Conservation (phyloP, 805 yeast genomes). For the Kodamaea neixiangensis region DNA sequence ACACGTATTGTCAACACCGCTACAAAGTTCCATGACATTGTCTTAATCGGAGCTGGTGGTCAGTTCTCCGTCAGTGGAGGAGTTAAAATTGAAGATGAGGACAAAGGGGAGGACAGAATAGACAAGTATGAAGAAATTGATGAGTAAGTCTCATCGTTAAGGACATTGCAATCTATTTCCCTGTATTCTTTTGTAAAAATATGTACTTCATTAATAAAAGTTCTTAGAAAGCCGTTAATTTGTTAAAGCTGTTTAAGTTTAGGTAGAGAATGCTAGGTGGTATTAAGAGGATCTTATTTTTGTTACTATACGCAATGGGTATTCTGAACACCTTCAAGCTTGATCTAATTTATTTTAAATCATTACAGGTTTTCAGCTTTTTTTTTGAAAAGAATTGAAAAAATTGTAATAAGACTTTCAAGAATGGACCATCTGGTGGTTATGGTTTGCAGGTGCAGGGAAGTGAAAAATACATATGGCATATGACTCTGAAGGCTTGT, state of each 20-base stretch:
- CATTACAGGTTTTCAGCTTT: no score
- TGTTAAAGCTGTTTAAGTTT: no score
- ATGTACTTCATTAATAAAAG: slow-evolving; percentile 2
- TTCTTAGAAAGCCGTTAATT: no score
- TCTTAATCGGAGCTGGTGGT: slow-evolving; percentile 88
- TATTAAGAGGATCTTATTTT: no score
- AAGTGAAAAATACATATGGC: no score
- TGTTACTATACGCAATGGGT: no score
- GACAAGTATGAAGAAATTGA: slow-evolving; percentile 56
- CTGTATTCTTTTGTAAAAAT: slow-evolving; percentile 1
- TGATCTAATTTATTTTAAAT: no score
- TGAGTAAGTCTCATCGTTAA: slow-evolving; percentile 2
- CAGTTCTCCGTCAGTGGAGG: slow-evolving; percentile 94
- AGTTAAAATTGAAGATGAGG: slow-evolving; percentile 56
- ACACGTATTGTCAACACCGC: slow-evolving; percentile 94
- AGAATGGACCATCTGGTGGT: not conserved
- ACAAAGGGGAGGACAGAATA: slow-evolving; percentile 46
- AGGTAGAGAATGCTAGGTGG: no score
- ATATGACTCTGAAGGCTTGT: no score
- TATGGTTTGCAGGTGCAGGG: no score
- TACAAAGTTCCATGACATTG: slow-evolving; percentile 73
- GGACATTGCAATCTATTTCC: not conserved
- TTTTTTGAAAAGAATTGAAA: not conserved
- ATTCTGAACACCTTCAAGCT: no score
- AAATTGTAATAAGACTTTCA: not conserved